Conservation (phyloP, 73 alveolate genomes). For the Strombidium stylifer region DNA sequence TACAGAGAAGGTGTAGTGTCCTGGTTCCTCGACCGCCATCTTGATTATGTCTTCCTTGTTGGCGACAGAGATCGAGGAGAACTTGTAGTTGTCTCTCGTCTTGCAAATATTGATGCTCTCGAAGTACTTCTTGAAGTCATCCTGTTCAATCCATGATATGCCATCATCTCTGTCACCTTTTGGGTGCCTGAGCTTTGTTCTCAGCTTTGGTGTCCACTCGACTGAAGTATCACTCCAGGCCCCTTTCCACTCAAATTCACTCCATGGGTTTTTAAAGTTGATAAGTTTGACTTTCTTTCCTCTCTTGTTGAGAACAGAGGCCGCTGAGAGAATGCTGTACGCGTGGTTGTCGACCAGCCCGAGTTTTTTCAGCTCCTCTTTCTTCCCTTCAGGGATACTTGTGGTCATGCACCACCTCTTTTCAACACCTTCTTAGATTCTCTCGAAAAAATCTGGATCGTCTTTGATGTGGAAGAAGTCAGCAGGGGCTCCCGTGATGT, state of each 20-base stretch:
- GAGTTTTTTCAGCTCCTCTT: conserved; percentile 59
- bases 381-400: conserved; percentile 72
- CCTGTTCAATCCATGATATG: conserved; percentile 6
- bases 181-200: conserved; percentile 49
- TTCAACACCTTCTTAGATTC: conserved; percentile 34
- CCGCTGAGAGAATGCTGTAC: conserved; percentile 68
- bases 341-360: conserved; percentile 26
- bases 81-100: conserved; percentile 71
- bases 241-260: conserved; percentile 93
- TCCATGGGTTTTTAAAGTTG: conserved; percentile 83
- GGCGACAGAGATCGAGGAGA: conserved; percentile 29
- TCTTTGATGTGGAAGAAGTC: conserved; percentile 55
- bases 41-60: conserved; percentile 54
- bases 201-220: conserved; percentile 92
- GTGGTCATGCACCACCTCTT: conserved; percentile 68
- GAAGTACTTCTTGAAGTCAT: conserved; percentile 42
- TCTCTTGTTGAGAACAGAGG: conserved; percentile 55
- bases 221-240: conserved; percentile 88
- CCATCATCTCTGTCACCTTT: neutral
- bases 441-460: conserved; percentile 38
- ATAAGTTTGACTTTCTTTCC: conserved; percentile 64
- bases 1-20: conserved; percentile 30
- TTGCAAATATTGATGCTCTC: conserved; percentile 48
- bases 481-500: conserved; percentile 90
- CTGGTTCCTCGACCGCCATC: conserved; percentile 44